Conservation (phyloP, 2,329 filamentous ascomycete genomes). For the Cucurbitaria berberidis region DNA sequence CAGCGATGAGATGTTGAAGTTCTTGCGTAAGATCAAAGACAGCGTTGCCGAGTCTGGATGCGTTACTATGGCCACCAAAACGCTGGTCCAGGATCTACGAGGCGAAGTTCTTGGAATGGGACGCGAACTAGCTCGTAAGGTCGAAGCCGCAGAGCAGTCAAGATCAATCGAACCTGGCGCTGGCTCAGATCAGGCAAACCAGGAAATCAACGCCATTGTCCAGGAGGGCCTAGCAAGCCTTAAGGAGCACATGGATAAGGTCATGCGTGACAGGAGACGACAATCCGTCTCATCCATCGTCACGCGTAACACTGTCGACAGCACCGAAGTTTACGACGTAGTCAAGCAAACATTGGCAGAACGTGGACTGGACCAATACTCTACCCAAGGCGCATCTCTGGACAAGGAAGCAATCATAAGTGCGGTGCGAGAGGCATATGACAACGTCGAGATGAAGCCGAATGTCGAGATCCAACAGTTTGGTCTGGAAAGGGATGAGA, state of each 20-base stretch:
- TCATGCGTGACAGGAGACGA: constrained; percentile 76
- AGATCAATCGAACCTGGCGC: constrained; percentile 47
- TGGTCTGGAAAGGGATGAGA: constrained; percentile 87
- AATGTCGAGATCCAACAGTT: constrained; percentile 91
- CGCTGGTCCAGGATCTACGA: constrained; percentile 84
- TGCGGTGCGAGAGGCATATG: constrained; percentile 89
- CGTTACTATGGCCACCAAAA: constrained; percentile 89
- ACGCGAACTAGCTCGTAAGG: constrained; percentile 81
- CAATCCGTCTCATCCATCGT: constrained; percentile 68
- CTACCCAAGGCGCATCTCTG: constrained; percentile 41
- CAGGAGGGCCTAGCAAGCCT: constrained; percentile 81
- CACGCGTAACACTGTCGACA: constrained; percentile 71
- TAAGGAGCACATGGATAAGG: constrained; percentile 80
- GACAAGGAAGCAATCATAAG: constrained; percentile 84
- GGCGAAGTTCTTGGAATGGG: constrained; percentile 96
- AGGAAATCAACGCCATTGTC: constrained; percentile 78
- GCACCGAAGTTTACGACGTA: constrained; percentile 84
- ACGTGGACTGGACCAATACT: constrained; percentile 55
- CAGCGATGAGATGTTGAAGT: constrained; percentile 78
- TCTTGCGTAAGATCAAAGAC: constrained; percentile 87
- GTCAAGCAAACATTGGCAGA: constrained; percentile 76
- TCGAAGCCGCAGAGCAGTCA: constrained; percentile 71
- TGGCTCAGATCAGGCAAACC: constrained; percentile 54
- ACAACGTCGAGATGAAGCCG: constrained; percentile 79
- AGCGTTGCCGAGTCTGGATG: constrained; percentile 88